phyloP scores from a whole-genome alignment of 139 green algal genomes.

The Dunaliella sp. region DNA sequence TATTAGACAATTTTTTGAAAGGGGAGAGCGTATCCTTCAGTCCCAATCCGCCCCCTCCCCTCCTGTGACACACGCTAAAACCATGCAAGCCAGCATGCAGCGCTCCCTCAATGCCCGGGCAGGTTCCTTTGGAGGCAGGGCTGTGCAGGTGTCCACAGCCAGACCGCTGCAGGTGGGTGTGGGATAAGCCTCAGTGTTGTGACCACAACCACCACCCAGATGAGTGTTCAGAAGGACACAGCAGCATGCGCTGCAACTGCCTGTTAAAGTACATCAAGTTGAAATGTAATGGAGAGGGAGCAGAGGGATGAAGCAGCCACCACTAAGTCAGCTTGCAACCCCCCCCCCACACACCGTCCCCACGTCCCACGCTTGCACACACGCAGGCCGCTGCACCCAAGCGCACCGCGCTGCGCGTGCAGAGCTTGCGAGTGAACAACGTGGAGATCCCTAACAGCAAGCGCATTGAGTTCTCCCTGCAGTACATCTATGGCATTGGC shows the following conservation, averaged over 20 bases:
- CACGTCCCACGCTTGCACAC: not conserved
- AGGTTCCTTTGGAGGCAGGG: not conserved
- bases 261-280: not conserved
- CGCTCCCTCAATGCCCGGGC: not conserved
- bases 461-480: conserved; percentile 89
- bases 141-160: conserved; percentile 28
- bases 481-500: conserved; percentile 97
- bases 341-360: too few relatives aligned
- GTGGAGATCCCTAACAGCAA: conserved; percentile 99
- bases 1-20: too few relatives aligned
- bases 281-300: not conserved
- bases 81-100: not conserved
- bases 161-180: conserved; percentile 35
- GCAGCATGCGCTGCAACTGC: too few relatives aligned
- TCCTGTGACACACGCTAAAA: too few relatives aligned
- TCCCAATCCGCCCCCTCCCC: too few relatives aligned
- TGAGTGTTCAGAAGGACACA: too few relatives aligned
- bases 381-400: conserved; percentile 41
- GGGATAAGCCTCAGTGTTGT: too few relatives aligned
- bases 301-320: not conserved
- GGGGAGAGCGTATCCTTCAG: too few relatives aligned
- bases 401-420: conserved; percentile 63
- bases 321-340: too few relatives aligned
- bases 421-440: conserved; percentile 88
- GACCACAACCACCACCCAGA: too few relatives aligned